Evolutionary conservation across 306 rosid species (phyloP), one percentile per base, ranked within the genome.

Genomic region (Corylus avellana): DNA sequence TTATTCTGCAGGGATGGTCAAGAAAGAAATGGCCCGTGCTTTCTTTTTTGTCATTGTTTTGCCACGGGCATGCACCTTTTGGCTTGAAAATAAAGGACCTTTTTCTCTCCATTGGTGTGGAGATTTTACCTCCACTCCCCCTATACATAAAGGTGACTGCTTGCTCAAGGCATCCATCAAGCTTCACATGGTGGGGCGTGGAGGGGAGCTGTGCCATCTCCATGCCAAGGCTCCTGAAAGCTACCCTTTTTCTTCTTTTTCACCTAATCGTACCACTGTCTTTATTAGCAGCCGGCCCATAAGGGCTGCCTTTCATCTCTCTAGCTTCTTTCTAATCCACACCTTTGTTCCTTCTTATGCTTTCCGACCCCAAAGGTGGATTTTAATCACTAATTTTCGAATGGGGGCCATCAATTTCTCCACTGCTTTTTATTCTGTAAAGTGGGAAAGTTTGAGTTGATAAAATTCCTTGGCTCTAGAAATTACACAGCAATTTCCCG

Each of bases 171-270:
- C 84, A 85, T 87, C 87, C 79, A 79, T 72, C 68, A 73, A 80
- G 79, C 53, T 84, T 90, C 94, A 87, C 94, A 86, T 88, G 94
- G 89, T 85, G 84, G 81, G 92, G 89, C 70, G 86, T 70, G 74
- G 63, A 1, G 44, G 42, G 44, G 44, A 0, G 83, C 54, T 12
- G 11, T 90, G 82, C 66, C 82, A 71, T 78, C 80, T 81, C 73
- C 74, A 78, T 80, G 85, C 84, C 57, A 78, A 61, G 72, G 49
- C 66, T 47, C 63, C 57, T 75, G 88, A 86, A 86, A 88, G 86
- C 86, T 55, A 75, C 71, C 74, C 53, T 37, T 75, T 68, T 88
- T 64, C 68, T 48, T 8, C 7, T 80, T 81, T 84, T 84, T 81
- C 84, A 75, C 77, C 57, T 78, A 85, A 88, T 85, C 77, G 81